Conservation (phyloP, 2,329 filamentous ascomycete species). For the Pestalotiopsis sp. region DNA sequence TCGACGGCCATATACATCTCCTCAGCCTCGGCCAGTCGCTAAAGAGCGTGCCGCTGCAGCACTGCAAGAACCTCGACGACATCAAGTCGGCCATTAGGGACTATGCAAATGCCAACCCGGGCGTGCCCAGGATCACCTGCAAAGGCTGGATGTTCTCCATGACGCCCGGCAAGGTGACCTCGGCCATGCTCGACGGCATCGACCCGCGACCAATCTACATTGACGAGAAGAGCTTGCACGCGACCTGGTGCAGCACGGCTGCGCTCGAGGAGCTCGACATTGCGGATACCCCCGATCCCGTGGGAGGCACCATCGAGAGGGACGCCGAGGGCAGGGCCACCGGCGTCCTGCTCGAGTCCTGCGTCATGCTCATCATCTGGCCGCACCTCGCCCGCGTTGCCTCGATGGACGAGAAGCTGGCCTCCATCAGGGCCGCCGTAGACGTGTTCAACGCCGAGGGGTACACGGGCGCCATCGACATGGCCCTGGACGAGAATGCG, state of each 20-base stretch:
- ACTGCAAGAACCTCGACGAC: conserved; percentile 48
- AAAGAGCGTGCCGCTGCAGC: conserved; percentile 49
- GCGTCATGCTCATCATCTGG: conserved; percentile 57
- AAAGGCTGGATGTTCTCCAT: conserved; percentile 60
- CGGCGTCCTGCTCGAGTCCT: conserved; percentile 56
- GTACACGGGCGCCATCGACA: conserved; percentile 58
- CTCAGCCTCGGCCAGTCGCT: conserved; percentile 57
- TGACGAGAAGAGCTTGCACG: conserved; percentile 60
- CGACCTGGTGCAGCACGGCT: conserved; percentile 56
- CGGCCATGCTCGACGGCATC: conserved; percentile 53
- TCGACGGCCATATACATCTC: conserved; percentile 62
- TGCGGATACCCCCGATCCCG: conserved; percentile 46
- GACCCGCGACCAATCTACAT: conserved; percentile 56
- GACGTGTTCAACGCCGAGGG: conserved; percentile 50
- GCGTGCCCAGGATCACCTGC: conserved; percentile 49
- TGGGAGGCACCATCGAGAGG: conserved; percentile 54
- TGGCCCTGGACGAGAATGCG: conserved; percentile 60
- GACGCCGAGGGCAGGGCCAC: conserved; percentile 48
- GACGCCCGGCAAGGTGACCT: conserved; percentile 51
- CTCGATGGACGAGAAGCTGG: conserved; percentile 48
- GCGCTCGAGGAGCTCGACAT: conserved; percentile 53
- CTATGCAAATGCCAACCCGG: conserved; percentile 47
- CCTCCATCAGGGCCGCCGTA: conserved; percentile 48
- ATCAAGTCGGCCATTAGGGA: conserved; percentile 48
- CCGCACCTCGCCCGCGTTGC: conserved; percentile 53